Evolutionary conservation across 495 filamentous ascomycete species (phyloP).

Genomic region (Penicillium bovifimosum): DNA sequence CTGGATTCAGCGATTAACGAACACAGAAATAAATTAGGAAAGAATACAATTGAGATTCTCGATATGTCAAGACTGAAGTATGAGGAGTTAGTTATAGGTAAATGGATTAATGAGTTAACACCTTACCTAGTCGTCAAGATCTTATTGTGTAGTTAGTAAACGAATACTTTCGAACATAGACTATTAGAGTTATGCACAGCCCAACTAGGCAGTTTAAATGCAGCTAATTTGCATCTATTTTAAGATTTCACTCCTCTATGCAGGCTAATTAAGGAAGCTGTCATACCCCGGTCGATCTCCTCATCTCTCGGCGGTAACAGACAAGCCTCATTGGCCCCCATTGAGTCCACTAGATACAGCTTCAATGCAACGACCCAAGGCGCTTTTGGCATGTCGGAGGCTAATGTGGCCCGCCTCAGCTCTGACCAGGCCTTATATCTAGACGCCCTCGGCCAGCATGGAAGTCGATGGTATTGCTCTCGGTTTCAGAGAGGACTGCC

Average conservation of each 20-base stretch:
- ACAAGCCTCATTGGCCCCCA: conserved; percentile 10
- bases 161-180: too few relatives aligned
- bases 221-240: conserved; percentile 27
- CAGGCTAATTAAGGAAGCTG: conserved; percentile 23
- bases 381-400: conserved; percentile 12
- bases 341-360: background rate
- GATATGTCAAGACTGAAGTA: too few relatives aligned
- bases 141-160: too few relatives aligned
- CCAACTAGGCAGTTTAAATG: too few relatives aligned
- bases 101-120: too few relatives aligned
- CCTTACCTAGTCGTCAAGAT: too few relatives aligned
- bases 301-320: conserved; percentile 19
- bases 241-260: conserved; percentile 2
- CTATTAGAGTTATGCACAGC: too few relatives aligned
- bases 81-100: too few relatives aligned
- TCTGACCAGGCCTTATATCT: conserved; percentile 24
- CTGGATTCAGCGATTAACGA: too few relatives aligned
- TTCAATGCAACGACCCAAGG: background rate
- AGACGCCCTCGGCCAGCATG: conserved; percentile 16
- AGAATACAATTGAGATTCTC: too few relatives aligned
- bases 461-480: background rate
- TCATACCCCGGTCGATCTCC: conserved; percentile 9
- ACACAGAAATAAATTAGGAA: too few relatives aligned
- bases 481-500: background rate
- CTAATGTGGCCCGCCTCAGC: background rate